These are phyloP conservation scores for Chytriomyces sp. DNA, from an alignment of 192 early-diverging fungal genomes.

Conservation along the genomic window DNA sequence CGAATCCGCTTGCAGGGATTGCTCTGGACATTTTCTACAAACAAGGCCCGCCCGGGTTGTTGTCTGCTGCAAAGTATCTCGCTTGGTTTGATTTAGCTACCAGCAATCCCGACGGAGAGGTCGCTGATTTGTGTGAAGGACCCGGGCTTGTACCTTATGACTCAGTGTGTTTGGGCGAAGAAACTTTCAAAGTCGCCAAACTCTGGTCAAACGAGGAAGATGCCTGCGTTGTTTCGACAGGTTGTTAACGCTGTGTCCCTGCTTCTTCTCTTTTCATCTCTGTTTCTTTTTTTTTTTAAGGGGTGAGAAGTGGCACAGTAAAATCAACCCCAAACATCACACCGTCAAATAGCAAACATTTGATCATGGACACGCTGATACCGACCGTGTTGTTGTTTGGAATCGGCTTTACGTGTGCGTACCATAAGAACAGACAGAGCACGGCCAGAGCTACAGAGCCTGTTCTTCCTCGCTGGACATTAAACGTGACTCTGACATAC, in stretches of 20 bases:
- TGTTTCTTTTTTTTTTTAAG: too few species aligned
- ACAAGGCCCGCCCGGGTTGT: background rate
- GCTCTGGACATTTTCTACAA: background rate
- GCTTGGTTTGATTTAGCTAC: background rate
- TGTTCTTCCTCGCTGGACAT: too few species aligned
- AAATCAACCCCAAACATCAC: background rate
- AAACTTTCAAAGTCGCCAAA: background rate
- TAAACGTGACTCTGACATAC: background rate
- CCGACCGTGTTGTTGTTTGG: background rate
- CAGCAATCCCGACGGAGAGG: background rate
- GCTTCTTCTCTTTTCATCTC: too few species aligned
- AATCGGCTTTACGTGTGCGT: constrained; percentile 5
- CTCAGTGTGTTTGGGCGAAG: background rate
- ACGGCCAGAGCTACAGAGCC: background rate
- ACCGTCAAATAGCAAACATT: background rate
- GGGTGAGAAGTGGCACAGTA: constrained; percentile 11
- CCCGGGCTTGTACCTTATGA: background rate
- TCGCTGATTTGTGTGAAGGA: background rate
- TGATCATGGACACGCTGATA: background rate
- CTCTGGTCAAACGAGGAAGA: background rate
- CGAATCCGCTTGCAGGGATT: background rate
- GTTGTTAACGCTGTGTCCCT: too few species aligned
- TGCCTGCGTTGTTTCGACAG: background rate
- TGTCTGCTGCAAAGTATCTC: background rate
- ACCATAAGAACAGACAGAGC: background rate